Evolutionary conservation across 164 flowering plant genomes (phyloP), one percentile per base, ranked within the genome.

Genomic region (Dillenia suffruticosa): DNA sequence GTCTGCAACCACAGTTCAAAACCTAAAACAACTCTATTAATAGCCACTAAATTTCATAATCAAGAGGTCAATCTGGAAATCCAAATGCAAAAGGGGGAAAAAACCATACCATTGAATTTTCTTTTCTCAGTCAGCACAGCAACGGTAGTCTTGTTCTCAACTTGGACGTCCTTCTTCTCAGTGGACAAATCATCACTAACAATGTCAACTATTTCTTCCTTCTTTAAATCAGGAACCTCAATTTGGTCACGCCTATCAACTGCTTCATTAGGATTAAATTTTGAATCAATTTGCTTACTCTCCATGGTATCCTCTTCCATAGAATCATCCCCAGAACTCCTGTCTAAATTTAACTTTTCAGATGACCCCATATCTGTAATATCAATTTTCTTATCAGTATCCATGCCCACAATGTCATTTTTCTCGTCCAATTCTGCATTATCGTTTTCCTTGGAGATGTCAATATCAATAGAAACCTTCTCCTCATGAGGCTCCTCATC

Each of bases 321-420:
- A 12, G 88, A 86, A 68, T 90, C 96, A 76, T 88, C 96, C 52
- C 91, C 93, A 43, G 91, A 79, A 77, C 89, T 85, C 64, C 83
- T 76, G 45, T 88, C 98, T 68, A 92, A 78, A 77, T 78, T 84
- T 66, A 87, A 72, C 69, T 85, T 90, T 72, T 86, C 93, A 10
- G 82, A 68, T 49, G 80, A 76, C 15, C 77, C 90, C 54, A 75
- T 62, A 78, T 85, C 91, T 53, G 53, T 65, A 59, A 32, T 32
- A 32, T 32, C 40, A 32, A 4, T 32, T 32, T 6, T 32, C 40
- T 32, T 32, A 5, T 32, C 40, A 4, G 40, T 4, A 32, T 32
- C 40, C 40, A 32, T 32, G 40, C 5, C 40, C 0, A 7, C 40
- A 32, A 32, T 32, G 6, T 5, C 40, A 32, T 32, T 32, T 32